Evolutionary conservation across 768 basidiomycete species (phyloP).

Genomic region (Amanita rimosa): DNA sequence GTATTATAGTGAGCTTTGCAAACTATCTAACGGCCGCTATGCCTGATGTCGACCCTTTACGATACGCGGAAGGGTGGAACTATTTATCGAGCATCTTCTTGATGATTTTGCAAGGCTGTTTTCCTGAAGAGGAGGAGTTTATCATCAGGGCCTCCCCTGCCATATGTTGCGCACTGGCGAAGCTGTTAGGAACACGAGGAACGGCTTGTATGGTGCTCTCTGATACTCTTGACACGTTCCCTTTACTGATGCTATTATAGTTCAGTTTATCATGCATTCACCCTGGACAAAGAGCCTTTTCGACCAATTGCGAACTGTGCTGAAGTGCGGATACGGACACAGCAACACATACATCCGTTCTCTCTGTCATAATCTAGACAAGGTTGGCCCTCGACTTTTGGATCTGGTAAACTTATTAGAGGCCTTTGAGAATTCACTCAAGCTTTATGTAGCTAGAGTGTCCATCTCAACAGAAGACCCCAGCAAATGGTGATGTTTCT

Average conservation of each 20-base stretch:
- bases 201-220: conserved; percentile 14
- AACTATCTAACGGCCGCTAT: conserved; percentile 24
- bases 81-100: conserved; percentile 39
- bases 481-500: background rate
- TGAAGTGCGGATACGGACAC: background rate
- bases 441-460: background rate
- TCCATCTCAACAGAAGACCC: background rate
- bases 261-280: conserved; percentile 21
- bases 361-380: background rate
- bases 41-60: conserved; percentile 21
- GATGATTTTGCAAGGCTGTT: conserved; percentile 33
- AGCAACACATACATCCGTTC: background rate
- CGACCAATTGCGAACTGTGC: conserved; percentile 23
- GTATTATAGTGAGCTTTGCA: conserved; percentile 32
- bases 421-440: background rate
- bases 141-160: conserved; percentile 36
- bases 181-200: conserved; percentile 20
- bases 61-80: conserved; percentile 41
- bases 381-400: background rate
- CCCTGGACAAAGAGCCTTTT: conserved; percentile 42
- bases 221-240: background rate
- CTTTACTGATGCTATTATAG: conserved; percentile 8
- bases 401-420: background rate
- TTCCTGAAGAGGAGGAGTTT: conserved; percentile 37
- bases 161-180: conserved; percentile 37